phyloP scores from a whole-genome alignment of 176 grass and related monocot species.

The Echinochloa phyllopogon region DNA sequence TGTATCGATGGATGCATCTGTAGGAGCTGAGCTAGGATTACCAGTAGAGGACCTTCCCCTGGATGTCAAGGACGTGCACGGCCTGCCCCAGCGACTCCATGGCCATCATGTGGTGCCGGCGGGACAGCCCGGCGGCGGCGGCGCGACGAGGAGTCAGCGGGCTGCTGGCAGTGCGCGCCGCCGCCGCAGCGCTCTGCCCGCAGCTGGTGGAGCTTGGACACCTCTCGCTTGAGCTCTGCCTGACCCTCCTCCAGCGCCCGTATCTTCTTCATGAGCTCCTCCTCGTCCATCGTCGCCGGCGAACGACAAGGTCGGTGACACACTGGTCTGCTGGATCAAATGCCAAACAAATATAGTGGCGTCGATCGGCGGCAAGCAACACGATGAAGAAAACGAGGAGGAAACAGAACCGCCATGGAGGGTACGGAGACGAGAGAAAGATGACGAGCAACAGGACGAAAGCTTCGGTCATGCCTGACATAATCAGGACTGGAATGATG shows the following conservation, averaged over 20 bases:
- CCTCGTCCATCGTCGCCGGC: slow-evolving; percentile 45
- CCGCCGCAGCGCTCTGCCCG: not conserved
- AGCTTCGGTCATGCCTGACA: slow-evolving; percentile 27
- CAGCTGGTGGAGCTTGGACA: slow-evolving; percentile 46
- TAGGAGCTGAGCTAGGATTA: not conserved
- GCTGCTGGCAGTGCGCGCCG: slow-evolving; percentile 25
- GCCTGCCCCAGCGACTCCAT: slow-evolving; percentile 83
- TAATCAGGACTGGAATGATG: not conserved
- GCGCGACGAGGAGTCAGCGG: not conserved
- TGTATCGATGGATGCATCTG: not conserved
- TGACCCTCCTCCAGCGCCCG: slow-evolving; percentile 63
- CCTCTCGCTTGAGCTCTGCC: slow-evolving; percentile 58
- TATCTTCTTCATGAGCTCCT: slow-evolving; percentile 65
- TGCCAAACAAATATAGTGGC: not conserved
- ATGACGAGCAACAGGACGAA: not conserved
- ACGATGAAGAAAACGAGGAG: not conserved
- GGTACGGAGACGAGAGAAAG: not conserved
- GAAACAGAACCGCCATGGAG: not conserved
- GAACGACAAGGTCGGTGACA: not conserved
- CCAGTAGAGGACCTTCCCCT: slow-evolving; percentile 78
- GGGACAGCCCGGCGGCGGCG: slow-evolving; percentile 45
- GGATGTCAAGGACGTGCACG: slow-evolving; percentile 70
- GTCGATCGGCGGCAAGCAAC: not conserved
- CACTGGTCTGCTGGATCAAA: not conserved
- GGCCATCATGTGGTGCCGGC: slow-evolving; percentile 57